Conservation (phyloP, 1,284 basidiomycete genomes). For the Cutaneotrichosporon mucoides region DNA sequence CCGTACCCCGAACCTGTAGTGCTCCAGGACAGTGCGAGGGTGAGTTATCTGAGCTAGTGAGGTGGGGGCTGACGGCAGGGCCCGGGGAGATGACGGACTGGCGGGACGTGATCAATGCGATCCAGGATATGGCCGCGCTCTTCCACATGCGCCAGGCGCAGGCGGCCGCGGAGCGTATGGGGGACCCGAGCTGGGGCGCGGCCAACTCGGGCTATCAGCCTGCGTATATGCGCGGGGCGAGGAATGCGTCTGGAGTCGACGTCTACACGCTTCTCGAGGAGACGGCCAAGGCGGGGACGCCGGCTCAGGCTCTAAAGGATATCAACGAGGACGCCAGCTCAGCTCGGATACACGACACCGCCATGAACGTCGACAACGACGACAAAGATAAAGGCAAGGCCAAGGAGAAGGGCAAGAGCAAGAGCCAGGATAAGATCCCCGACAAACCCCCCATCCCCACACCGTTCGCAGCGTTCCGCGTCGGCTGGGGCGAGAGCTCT, state of each 20-base stretch:
- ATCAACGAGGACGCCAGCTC: background rate
- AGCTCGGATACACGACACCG: no score
- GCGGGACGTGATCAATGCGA: slow-evolving; percentile 52
- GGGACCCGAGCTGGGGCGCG: background rate
- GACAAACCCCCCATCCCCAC: no score
- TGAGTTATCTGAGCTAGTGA: no score
- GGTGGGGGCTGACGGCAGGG: slow-evolving; percentile 56
- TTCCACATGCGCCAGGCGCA: slow-evolving; percentile 15
- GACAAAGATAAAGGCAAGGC: background rate
- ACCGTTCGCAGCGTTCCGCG: background rate
- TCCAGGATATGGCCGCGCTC: slow-evolving; percentile 30
- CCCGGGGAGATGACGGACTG: slow-evolving; percentile 91
- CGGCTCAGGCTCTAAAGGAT: background rate
- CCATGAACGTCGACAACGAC: background rate
- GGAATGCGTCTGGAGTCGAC: background rate
- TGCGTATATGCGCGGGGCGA: background rate
- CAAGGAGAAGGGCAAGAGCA: background rate
- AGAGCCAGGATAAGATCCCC: background rate
- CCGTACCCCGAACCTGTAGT: no score
- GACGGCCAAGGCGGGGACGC: background rate
- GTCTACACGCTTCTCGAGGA: background rate
- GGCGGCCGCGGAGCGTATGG: background rate
- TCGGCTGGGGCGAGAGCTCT: background rate
- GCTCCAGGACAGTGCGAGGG: no score
- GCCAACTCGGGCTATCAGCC: background rate